Base-by-base conservation (phyloP, 2,329 filamentous ascomycete species). In the Sarocladium kiliense region DNA sequence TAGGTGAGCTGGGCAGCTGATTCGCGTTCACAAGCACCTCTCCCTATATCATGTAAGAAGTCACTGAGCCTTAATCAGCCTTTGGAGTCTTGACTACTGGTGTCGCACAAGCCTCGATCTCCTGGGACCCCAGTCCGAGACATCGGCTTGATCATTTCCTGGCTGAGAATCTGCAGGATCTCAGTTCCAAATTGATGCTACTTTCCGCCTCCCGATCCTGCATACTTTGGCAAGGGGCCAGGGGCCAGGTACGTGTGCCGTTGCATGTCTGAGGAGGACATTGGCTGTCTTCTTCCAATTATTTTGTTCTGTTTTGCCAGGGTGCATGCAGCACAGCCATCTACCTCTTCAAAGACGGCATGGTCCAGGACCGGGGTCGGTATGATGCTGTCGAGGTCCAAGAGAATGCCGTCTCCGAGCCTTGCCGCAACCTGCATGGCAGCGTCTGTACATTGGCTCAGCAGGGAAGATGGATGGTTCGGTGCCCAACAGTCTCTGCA, bases 401-500 rank as follows among this genome's bases (percentile, higher is more conserved):
- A 21, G 25, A 30, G 44, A 3, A n/a, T 47, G 23, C 21, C 12
- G 39, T 47, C 23, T 11, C 23, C 11, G 44, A 27, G 23, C 44
- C 44, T 47, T 47, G 44, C 44, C 44, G 12, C 25, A 47, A 16
- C 16, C 44, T 47, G 44, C 44, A 47, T 26, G 10, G 6, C 44
- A 47, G 47, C 26, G 21, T 36, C 26, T 21, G 11, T 19, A 39
- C 16, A 4, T 10, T 32, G 23, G 4, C 12, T 49, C 16, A 5
- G 47, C 47, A 51, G 30, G 47, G 47, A 51, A 51, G 26, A 23
- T 51, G 27, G 30, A 21, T 36, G 47, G 5, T 51, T 51, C 47
- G 47, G 47, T 36, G 30, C 30, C 47, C 27, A 32, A n/a, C 14
- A 30, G 44, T 21, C 18, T 32, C 21, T 44, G 37, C 41, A 25